Evolutionary conservation across 345 rosid species (phyloP).

Genomic region (Firmiana major): DNA sequence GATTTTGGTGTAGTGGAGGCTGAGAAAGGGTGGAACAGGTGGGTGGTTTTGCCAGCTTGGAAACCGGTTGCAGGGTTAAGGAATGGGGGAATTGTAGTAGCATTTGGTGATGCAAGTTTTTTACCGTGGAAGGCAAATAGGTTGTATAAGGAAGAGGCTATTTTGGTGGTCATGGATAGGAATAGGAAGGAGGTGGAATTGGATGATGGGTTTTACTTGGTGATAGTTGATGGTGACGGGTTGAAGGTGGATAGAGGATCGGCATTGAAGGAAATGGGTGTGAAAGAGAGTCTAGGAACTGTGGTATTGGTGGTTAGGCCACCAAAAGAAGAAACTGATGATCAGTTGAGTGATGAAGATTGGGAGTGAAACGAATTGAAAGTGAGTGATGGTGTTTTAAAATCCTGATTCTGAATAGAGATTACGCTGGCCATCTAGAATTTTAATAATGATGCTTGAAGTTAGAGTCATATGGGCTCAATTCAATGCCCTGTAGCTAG

Average conservation of each 20-base stretch:
- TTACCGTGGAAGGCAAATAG: conserved; percentile 75
- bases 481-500: conserved; percentile 18
- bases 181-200: conserved; percentile 46
- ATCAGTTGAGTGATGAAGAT: conserved; percentile 56
- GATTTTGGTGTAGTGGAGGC: conserved; percentile 75
- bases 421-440: conserved; percentile 15
- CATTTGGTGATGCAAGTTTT: conserved; percentile 62
- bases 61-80: conserved; percentile 37
- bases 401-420: conserved; percentile 16
- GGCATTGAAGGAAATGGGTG: conserved; percentile 49
- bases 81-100: conserved; percentile 65
- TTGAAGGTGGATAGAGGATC: conserved; percentile 76
- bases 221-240: conserved; percentile 30
- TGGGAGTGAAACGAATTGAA: conserved; percentile 55
- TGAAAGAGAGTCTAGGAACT: conserved; percentile 57
- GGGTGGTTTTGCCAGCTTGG: conserved; percentile 91
- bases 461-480: background rate
- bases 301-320: conserved; percentile 73
- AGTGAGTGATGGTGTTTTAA: background rate
- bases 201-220: conserved; percentile 71
- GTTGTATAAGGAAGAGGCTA: conserved; percentile 65
- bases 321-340: conserved; percentile 63
- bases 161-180: conserved; percentile 72
- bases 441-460: conserved; percentile 25
- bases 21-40: conserved; percentile 77